Conservation (phyloP, 2,329 filamentous ascomycete genomes). For the Xylaria sp. region DNA sequence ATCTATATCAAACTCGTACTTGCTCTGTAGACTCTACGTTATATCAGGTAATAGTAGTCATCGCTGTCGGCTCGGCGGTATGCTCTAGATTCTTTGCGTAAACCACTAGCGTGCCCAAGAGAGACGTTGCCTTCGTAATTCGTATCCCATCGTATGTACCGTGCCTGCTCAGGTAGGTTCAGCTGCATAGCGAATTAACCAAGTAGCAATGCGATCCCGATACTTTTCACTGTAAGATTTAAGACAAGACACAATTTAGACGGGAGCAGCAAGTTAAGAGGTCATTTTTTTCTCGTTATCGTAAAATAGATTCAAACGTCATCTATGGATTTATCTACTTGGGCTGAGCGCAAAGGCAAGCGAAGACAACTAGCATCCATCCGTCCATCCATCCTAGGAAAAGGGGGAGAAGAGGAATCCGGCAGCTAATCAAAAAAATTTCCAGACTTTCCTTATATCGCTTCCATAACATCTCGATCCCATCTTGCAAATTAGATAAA, state of each 20-base stretch:
- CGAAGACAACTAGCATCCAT: conserved; percentile 11
- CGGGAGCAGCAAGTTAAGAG: neutral
- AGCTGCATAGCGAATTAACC: too few species aligned
- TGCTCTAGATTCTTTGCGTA: too few species aligned
- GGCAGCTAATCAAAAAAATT: conserved; percentile 4
- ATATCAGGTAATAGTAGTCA: too few species aligned
- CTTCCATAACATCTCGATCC: neutral
- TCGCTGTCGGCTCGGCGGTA: too few species aligned
- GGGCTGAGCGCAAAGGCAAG: conserved; percentile 7
- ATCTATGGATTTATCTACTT: conserved; percentile 23
- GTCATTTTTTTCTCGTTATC: conserved; percentile 4
- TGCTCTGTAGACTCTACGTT: neutral
- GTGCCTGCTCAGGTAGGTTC: too few species aligned
- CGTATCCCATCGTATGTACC: too few species aligned
- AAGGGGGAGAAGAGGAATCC: neutral
- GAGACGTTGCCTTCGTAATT: too few species aligned
- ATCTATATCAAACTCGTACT: neutral
- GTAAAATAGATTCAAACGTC: conserved; percentile 31
- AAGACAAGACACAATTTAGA: neutral
- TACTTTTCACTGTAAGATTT: neutral
- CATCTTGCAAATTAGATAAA: neutral
- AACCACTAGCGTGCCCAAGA: too few species aligned
- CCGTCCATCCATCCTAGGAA: too few species aligned
- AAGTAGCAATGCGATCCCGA: neutral
- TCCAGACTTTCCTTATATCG: neutral